Evolutionary conservation across 2,329 filamentous ascomycete genomes (phyloP), one percentile per base, ranked within the genome.

Genomic region (Penicillium sp.): DNA sequence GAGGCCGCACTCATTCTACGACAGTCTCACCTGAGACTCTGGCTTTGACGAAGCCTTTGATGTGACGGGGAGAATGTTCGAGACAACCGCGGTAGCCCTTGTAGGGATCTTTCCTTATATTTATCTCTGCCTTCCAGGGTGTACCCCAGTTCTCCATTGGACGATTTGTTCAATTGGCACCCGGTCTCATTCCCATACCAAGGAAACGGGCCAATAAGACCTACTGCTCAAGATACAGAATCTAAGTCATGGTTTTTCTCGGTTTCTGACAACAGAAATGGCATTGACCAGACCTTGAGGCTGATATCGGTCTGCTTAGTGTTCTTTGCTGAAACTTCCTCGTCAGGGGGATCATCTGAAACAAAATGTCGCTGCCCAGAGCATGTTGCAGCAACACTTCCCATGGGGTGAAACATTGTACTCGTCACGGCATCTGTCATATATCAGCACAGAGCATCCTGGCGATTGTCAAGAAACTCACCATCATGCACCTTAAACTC

Each of bases 361-460:
- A 54, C 48, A 34, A 59, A 61, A 34, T 60, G 57, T 47, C 63
- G 63, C 48, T 75, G 71, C 12, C 77, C 77, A 29, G 75, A 77
- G 50, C 70, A 74, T 1, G 75, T 79, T 10, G 72, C 77, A 51
- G 75, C 58, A 15, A 79, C 69, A 35, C 64, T 67, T 7, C 73
- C 75, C 34, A 61, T 63, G 4, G 70, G 71, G 61, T 79, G 76
- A 52, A 77, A 68, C 0, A 70, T 62, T 7, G 71, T 63, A 42
- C 72, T 73, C 6, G 70, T 66, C 4, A 79, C 66, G 2, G 71
- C 60, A 59, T 77, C 75, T 74, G 53, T 28, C 26, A 15, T 15
- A 19, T 9, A 37, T 64, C 42, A 67, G 56, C 33, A 29, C 12
- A 15, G 22, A 29, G 22, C n/a, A 24, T 19, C 35, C 12, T 22